Evolutionary conservation across 202 grass and related monocot species (phyloP).

Genomic region (Dendrocalamus latiflorus): DNA sequence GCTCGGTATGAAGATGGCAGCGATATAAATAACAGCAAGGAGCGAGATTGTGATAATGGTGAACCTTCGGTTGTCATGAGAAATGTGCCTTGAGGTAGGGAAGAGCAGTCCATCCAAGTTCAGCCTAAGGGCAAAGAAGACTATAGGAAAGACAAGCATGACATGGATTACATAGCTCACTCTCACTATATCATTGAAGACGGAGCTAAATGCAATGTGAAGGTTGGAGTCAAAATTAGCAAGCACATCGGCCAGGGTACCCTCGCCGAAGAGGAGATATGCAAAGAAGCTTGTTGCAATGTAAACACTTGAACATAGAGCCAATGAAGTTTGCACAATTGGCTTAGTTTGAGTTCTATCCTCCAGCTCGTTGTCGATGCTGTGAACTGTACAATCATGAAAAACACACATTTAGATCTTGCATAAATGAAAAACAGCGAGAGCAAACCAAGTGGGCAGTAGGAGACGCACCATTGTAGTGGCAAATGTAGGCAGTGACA

Average conservation of each 20-base stretch:
- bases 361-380: conserved; percentile 72
- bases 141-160: conserved; percentile 95
- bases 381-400: conserved; percentile 66
- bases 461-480: conserved; percentile 68
- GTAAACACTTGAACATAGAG: conserved; percentile 85
- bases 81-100: conserved; percentile 54
- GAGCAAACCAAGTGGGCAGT: not conserved
- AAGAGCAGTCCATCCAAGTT: conserved; percentile 86
- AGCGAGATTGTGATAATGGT: conserved; percentile 51
- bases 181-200: conserved; percentile 78
- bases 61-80: conserved; percentile 66
- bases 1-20: conserved; percentile 60
- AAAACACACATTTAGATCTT: not conserved
- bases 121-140: conserved; percentile 80
- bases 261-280: conserved; percentile 90
- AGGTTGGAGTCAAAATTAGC: conserved; percentile 80
- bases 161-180: conserved; percentile 94
- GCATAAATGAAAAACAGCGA: not conserved
- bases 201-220: conserved; percentile 60
- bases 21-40: conserved; percentile 60
- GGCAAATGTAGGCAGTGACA: conserved; percentile 90
- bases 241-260: conserved; percentile 72
- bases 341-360: conserved; percentile 61
- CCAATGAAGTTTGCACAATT: conserved; percentile 69
- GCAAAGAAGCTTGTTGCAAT: conserved; percentile 85